Evolutionary conservation across 257 asterid species (phyloP).

Genomic region (Knoxia roxburghii): DNA sequence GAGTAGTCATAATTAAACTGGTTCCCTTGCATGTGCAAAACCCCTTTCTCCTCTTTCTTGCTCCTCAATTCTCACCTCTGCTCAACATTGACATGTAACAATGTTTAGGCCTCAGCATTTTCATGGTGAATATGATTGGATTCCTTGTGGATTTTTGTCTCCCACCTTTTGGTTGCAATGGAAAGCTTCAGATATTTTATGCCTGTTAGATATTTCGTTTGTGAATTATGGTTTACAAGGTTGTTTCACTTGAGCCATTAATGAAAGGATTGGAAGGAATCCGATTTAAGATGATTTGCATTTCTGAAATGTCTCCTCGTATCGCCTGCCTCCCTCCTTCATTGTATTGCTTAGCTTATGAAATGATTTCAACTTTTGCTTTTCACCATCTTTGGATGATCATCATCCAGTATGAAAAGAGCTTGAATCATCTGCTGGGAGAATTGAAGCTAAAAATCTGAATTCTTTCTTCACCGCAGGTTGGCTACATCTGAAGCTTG

Average conservation of each 20-base stretch:
- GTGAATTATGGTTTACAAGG: not conserved
- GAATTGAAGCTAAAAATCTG: not conserved
- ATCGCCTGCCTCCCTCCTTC: not conserved
- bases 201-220: not conserved
- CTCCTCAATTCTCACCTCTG: no score
- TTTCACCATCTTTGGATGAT: not conserved
- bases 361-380: not conserved
- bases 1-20: no score
- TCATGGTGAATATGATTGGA: not conserved
- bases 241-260: not conserved
- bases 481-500: conserved; percentile 87
- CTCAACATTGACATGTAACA: no score
- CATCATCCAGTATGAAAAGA: not conserved
- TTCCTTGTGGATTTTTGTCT: no score
- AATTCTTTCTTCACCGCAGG: conserved; percentile 39
- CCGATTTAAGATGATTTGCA: not conserved
- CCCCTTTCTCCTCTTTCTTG: no score
- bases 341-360: not conserved
- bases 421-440: not conserved
- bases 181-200: no score
- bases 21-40: no score
- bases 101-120: not conserved
- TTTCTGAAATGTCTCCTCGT: not conserved
- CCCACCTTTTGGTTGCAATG: not conserved
- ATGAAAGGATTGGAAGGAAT: not conserved